These are phyloP conservation scores for Podosphaera aphanis DNA, from an alignment of 2,329 filamentous ascomycete genomes.

Conservation along the genomic window DNA sequence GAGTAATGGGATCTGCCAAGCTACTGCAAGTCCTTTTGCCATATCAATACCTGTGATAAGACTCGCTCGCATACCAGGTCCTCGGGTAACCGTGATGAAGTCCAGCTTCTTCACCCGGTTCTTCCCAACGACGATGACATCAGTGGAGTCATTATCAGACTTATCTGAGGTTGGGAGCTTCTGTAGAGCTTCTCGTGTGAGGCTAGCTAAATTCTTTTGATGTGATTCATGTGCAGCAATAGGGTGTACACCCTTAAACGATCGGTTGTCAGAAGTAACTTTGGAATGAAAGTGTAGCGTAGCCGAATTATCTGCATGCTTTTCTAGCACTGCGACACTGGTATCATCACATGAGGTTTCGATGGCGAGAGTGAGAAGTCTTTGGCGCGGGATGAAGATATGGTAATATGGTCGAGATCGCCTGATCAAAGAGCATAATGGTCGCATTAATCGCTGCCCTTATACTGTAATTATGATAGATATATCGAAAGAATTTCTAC, in stretches of 20 bases:
- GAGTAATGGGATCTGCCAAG: constrained; percentile 61
- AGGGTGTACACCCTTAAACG: constrained; percentile 60
- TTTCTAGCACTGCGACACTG: constrained; percentile 60
- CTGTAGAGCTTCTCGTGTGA: constrained; percentile 41
- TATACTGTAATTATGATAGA: too few relatives aligned
- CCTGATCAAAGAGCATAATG: too few relatives aligned
- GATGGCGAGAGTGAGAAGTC: constrained; percentile 42
- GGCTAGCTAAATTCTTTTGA: constrained; percentile 39
- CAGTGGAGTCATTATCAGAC: constrained; percentile 6
- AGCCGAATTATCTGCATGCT: constrained; percentile 20
- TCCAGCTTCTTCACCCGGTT: constrained; percentile 30
- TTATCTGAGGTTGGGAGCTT: constrained; percentile 19
- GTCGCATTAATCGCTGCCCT: too few relatives aligned
- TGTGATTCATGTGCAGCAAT: constrained; percentile 54
- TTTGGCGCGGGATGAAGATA: constrained; percentile 6
- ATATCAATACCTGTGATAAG: constrained; percentile 57
- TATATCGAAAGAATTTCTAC: too few relatives aligned
- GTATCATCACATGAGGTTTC: constrained; percentile 86
- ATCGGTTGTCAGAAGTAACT: constrained; percentile 55
- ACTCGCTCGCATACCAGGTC: constrained; percentile 68
- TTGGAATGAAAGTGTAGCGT: constrained; percentile 58
- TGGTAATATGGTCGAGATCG: too few relatives aligned
- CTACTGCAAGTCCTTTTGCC: constrained; percentile 68
- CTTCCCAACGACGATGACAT: constrained; percentile 15
- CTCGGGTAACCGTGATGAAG: constrained; percentile 72